phyloP scores from a whole-genome alignment of 371 early-diverging fungal species.

The Mortierella sp. region DNA sequence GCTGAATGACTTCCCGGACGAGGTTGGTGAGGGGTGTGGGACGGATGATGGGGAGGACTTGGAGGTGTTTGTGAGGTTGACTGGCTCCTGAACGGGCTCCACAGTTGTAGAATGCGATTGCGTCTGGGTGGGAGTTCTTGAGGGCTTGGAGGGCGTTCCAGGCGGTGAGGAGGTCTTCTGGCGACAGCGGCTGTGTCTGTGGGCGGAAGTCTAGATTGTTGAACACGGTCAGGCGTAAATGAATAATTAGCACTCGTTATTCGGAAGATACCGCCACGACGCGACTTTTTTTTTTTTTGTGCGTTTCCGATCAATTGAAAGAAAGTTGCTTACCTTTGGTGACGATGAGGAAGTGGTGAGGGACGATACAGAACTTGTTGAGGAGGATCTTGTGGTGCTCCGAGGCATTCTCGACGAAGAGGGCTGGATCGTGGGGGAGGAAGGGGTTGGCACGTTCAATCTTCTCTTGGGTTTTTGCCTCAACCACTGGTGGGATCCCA shows the following conservation, averaged over 20 bases:
- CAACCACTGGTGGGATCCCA: conserved; percentile 37
- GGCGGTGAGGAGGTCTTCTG: conserved; percentile 68
- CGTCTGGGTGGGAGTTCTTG: conserved; percentile 46
- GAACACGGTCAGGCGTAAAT: not conserved
- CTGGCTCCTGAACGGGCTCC: conserved; percentile 80
- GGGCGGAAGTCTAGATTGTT: conserved; percentile 68
- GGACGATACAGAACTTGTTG: conserved; percentile 83
- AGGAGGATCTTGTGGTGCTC: conserved; percentile 72
- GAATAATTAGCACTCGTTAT: not conserved
- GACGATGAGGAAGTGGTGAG: conserved; percentile 75
- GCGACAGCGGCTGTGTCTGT: conserved; percentile 74
- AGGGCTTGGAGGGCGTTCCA: conserved; percentile 66
- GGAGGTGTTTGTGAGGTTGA: conserved; percentile 82
- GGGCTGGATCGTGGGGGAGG: conserved; percentile 71
- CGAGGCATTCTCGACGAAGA: conserved; percentile 67
- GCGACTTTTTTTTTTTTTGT: not conserved
- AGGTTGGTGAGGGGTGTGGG: conserved; percentile 68
- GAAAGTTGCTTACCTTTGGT: conserved; percentile 75
- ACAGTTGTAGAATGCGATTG: conserved; percentile 82
- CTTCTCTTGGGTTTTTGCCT: conserved; percentile 29
- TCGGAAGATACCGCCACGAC: not conserved
- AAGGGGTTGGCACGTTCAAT: conserved; percentile 73
- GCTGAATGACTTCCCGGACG: conserved; percentile 61
- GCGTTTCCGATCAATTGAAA: not conserved
- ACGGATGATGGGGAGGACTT: conserved; percentile 70